Evolutionary conservation across 2,329 filamentous ascomycete genomes (phyloP).

Genomic region (Neocatenulostroma microsporum): DNA sequence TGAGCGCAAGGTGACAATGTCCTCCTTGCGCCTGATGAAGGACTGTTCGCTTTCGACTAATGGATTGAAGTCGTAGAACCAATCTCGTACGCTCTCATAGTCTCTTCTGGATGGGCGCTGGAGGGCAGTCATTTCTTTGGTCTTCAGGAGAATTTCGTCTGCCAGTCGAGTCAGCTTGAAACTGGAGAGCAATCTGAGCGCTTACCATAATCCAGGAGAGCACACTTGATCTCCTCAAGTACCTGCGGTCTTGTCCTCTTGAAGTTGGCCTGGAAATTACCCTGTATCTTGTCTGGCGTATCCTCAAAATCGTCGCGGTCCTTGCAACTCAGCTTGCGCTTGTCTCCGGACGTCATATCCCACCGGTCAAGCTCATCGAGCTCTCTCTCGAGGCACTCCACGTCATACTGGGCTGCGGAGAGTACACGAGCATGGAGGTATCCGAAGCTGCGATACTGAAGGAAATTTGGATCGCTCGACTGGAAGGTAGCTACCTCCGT

Average conservation of each 20-base stretch:
- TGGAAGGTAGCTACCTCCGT: slow-evolving; percentile 34
- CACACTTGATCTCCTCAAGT: slow-evolving; percentile 16
- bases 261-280: slow-evolving; percentile 1
- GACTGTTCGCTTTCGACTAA: slow-evolving; percentile 29
- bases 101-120: slow-evolving; percentile 34
- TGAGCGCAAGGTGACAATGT: slow-evolving; percentile 32
- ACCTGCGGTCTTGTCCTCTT: slow-evolving; percentile 14
- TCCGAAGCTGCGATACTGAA: slow-evolving; percentile 33
- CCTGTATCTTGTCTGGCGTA: slow-evolving; percentile 5
- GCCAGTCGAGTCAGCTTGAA: too few species aligned
- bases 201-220: slow-evolving; percentile 20
- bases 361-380: slow-evolving; percentile 25
- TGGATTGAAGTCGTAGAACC: slow-evolving; percentile 30
- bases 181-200: too few species aligned
- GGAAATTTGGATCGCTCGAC: slow-evolving; percentile 33
- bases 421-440: slow-evolving; percentile 35
- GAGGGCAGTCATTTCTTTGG: slow-evolving; percentile 30
- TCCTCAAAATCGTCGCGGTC: slow-evolving; percentile 14
- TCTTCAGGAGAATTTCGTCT: slow-evolving; percentile 35
- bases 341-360: slow-evolving; percentile 12
- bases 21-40: slow-evolving; percentile 35
- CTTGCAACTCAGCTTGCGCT: slow-evolving; percentile 8
- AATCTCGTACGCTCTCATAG: slow-evolving; percentile 32
- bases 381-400: slow-evolving; percentile 30
- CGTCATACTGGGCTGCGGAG: slow-evolving; percentile 33